Evolutionary conservation across 2,329 filamentous ascomycete species (phyloP), one percentile per base, ranked within the genome.

Genomic region (Chalaropsis ovoidea): DNA sequence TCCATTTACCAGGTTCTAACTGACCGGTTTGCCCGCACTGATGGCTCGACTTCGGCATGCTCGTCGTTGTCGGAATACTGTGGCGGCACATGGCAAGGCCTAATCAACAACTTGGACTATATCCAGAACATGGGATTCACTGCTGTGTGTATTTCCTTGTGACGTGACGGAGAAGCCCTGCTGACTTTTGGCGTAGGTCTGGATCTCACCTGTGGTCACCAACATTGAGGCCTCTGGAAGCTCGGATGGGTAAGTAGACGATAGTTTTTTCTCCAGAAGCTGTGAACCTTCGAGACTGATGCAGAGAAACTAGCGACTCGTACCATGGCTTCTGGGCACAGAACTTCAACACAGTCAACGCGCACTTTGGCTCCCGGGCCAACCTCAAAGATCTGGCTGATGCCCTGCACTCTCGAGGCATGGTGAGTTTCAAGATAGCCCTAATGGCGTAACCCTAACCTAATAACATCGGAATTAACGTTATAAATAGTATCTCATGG

Each of bases 31-130:
- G 77, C 76, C 3, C 72, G 73, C 5, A 73, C 73, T 3, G 72
- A 76, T 63, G 74, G 74, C 13, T 76, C 76, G 39, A 75, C 75
- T 1, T 70, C 71, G 3, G 62, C 70, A 5, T 75, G 74, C 61
- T 70, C 74, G 61, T 67, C 70, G 42, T 68, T 66, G 41, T 69
- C 66, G 49, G 69, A 70, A 35, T 82, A 81, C 71, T 82, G 80
- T 66, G 79, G 79, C 47, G 80, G 80, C 24, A 79, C 77, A 19
- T 82, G 75, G 73, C 70, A 73, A 63, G 81, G 81, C 15, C 74
- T 82, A 49, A 77, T 77, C 19, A 76, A 78, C 67, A 73, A 77
- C 41, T 72, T 81, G 49, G 79, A 81, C 70, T 81, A 81, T 68
- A 80, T 81, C 68, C 76, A 81, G 68, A 72, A 73, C 58, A 76